Evolutionary conservation across 1,284 basidiomycete genomes (phyloP).

Genomic region (Sutorius eximius): DNA sequence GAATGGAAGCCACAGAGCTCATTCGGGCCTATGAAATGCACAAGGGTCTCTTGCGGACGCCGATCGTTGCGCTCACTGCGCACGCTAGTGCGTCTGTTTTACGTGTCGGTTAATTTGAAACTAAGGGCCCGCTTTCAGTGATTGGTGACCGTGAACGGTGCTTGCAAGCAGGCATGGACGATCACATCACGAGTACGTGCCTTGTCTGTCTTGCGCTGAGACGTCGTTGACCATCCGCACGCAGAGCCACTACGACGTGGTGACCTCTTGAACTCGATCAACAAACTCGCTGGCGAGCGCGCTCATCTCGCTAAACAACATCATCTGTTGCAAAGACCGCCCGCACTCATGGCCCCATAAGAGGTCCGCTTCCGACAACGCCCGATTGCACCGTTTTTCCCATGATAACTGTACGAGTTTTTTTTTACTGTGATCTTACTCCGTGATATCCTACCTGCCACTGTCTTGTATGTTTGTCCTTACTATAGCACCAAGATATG

Average conservation of each 20-base stretch:
- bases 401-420: neutral
- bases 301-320: conserved; percentile 35
- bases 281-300: conserved; percentile 61
- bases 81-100: conserved; percentile 72
- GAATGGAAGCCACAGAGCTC: conserved; percentile 85
- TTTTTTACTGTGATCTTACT: conserved; percentile 5
- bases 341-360: conserved; percentile 32
- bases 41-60: conserved; percentile 71
- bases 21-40: conserved; percentile 82
- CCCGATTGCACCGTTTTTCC: neutral
- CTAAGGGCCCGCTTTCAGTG: conserved; percentile 53
- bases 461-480: neutral
- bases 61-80: conserved; percentile 95
- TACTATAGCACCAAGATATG: conserved; percentile 18
- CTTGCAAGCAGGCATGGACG: conserved; percentile 87
- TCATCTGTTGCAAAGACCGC: conserved; percentile 33
- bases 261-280: conserved; percentile 76
- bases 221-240: conserved; percentile 3
- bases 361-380: conserved; percentile 2
- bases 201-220: neutral
- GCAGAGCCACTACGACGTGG: conserved; percentile 73
- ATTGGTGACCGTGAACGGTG: conserved; percentile 94
- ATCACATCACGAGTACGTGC: conserved; percentile 72
- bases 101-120: neutral
- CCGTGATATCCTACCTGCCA: conserved; percentile 19